phyloP scores from a whole-genome alignment of 2,329 filamentous ascomycete species.

The Rhinocladiella mackenziei region DNA sequence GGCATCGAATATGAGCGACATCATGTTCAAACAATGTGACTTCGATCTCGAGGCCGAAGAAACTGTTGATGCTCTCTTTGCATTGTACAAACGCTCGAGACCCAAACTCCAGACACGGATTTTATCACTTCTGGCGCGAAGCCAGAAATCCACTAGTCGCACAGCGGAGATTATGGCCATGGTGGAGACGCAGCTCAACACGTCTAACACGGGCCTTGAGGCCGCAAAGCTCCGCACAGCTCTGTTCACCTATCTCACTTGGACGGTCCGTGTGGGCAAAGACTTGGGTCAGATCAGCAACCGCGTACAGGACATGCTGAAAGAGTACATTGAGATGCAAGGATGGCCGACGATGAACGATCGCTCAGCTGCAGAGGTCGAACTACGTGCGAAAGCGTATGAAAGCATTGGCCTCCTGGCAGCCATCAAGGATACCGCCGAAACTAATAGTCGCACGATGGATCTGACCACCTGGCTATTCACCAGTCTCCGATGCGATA shows the following conservation, averaged over 20 bases:
- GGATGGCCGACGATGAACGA: slow-evolving; percentile 71
- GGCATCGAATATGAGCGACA: slow-evolving; percentile 79
- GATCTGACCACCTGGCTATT: slow-evolving; percentile 74
- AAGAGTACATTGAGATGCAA: slow-evolving; percentile 70
- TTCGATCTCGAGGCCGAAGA: slow-evolving; percentile 63
- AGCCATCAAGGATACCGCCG: slow-evolving; percentile 55
- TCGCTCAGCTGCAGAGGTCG: slow-evolving; percentile 56
- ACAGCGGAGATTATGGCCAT: slow-evolving; percentile 64
- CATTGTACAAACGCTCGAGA: slow-evolving; percentile 68
- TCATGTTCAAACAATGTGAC: slow-evolving; percentile 74
- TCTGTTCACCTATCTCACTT: slow-evolving; percentile 81
- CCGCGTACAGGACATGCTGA: slow-evolving; percentile 59
- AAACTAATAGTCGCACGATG: slow-evolving; percentile 45
- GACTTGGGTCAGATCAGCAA: slow-evolving; percentile 64
- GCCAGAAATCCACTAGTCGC: slow-evolving; percentile 66
- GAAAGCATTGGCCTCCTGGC: slow-evolving; percentile 84
- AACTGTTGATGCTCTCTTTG: slow-evolving; percentile 64
- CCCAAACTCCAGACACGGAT: slow-evolving; percentile 73
- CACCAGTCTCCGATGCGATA: slow-evolving; percentile 73
- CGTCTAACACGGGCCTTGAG: slow-evolving; percentile 61
- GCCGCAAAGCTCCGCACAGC: slow-evolving; percentile 74
- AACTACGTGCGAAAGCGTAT: slow-evolving; percentile 75
- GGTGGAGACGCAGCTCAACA: slow-evolving; percentile 61
- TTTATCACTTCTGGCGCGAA: slow-evolving; percentile 71
- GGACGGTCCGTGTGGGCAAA: slow-evolving; percentile 71